Percentiles rank a stretch among this genome's conserved stretches.
These are phyloP conservation scores for Cyberlindnera veronae DNA, from an alignment of 805 yeast genomes.

Conservation along the genomic window DNA sequence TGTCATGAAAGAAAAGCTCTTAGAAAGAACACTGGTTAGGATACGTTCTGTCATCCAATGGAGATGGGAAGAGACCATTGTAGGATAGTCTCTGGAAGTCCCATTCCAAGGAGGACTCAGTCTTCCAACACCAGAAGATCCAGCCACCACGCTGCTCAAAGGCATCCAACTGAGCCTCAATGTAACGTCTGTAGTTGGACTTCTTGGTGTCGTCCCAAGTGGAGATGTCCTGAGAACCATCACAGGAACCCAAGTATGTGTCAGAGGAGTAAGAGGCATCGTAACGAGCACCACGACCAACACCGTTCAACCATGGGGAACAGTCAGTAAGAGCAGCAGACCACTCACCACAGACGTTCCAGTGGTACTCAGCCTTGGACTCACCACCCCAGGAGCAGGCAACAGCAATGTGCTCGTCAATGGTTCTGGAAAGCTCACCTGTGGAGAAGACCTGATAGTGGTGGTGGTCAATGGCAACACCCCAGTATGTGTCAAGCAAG, in stretches of 20 bases:
- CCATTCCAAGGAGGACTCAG: conserved; percentile 84
- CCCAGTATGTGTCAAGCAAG: conserved; percentile 44
- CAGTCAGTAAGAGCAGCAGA: conserved; percentile 92
- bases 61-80: conserved; percentile 74
- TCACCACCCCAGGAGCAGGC: conserved; percentile 51
- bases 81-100: conserved; percentile 61
- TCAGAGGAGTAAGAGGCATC: conserved; percentile 49
- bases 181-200: conserved; percentile 57
- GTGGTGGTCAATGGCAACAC: conserved; percentile 83
- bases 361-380: conserved; percentile 52
- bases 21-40: conserved; percentile 57
- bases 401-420: conserved; percentile 57
- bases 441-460: conserved; percentile 81
- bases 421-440: conserved; percentile 52
- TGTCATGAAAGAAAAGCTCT: neutral
- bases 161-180: conserved; percentile 92
- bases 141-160: conserved; percentile 75
- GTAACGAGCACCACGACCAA: conserved; percentile 75
- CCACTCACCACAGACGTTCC: conserved; percentile 87
- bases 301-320: conserved; percentile 85
- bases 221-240: conserved; percentile 38
- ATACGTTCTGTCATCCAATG: conserved; percentile 62
- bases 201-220: conserved; percentile 61
- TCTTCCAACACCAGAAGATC: conserved; percentile 94
- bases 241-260: conserved; percentile 60